Conservation (phyloP, 2,329 filamentous ascomycete species). For the Daldinia sp. region DNA sequence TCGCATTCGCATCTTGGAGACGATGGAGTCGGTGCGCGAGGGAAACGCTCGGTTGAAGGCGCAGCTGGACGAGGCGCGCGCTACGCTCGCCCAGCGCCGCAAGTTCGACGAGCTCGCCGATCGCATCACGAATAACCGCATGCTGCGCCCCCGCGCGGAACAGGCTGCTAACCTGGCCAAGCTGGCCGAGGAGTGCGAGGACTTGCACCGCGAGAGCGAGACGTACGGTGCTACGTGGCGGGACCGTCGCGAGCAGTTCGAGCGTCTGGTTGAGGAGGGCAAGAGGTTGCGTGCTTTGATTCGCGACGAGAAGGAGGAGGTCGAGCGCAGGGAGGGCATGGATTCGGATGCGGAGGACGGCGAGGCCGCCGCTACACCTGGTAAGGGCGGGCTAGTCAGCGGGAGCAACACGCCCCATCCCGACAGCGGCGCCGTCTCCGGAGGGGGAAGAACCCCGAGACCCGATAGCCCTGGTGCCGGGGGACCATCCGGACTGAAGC, state of each 20-base stretch:
- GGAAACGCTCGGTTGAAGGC: constrained; percentile 78
- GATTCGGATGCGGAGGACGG: constrained; percentile 74
- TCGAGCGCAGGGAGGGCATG: constrained; percentile 88
- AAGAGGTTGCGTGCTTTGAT: constrained; percentile 86
- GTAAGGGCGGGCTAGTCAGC: constrained; percentile 60
- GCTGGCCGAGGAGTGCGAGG: constrained; percentile 87
- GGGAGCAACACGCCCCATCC: constrained; percentile 64
- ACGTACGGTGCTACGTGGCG: constrained; percentile 86
- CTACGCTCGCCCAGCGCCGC: constrained; percentile 81
- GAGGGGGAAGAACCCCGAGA: constrained; percentile 44
- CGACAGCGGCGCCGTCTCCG: constrained; percentile 55
- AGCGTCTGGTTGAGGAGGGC: constrained; percentile 90
- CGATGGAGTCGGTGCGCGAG: constrained; percentile 81
- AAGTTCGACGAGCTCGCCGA: constrained; percentile 90
- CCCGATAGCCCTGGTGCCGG: constrained; percentile 51
- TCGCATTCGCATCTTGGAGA: constrained; percentile 81
- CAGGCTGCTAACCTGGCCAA: constrained; percentile 82
- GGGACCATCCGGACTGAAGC: constrained; percentile 40
- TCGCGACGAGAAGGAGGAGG: constrained; percentile 94
- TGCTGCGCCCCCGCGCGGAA: constrained; percentile 86
- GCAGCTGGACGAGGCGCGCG: constrained; percentile 82
- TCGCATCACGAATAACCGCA: constrained; percentile 83
- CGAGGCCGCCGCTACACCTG: constrained; percentile 61
- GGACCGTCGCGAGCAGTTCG: constrained; percentile 88
- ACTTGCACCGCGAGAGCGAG: constrained; percentile 85